Percentiles rank a stretch among this genome's conserved stretches.
Evolutionary conservation across 495 filamentous ascomycete species (phyloP).

Genomic region (Xylaria nigripes): DNA sequence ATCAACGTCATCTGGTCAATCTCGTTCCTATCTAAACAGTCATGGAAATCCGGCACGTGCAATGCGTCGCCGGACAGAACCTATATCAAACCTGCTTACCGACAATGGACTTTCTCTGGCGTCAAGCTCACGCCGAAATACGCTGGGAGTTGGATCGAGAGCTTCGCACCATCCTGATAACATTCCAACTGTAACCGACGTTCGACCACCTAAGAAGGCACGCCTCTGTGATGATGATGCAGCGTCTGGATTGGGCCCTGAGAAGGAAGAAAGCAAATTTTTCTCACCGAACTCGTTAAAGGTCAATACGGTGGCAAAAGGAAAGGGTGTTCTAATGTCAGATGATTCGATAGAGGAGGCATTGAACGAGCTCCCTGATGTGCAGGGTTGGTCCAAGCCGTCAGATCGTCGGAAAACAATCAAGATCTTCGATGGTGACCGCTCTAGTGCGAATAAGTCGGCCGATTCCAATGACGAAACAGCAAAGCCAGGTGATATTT

Average conservation of each 20-base stretch:
- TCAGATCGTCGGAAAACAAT: constrained; percentile 18
- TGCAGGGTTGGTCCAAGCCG: constrained; percentile 17
- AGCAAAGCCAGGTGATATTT: background rate
- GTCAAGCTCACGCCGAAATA: constrained; percentile 29
- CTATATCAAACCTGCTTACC: constrained; percentile 30
- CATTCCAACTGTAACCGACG: background rate
- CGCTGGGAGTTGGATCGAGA: constrained; percentile 13
- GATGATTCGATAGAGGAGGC: constrained; percentile 42
- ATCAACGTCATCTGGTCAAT: background rate
- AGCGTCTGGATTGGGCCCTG: constrained; percentile 9
- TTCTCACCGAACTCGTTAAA: constrained; percentile 25
- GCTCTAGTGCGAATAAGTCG: background rate
- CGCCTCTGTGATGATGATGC: constrained; percentile 36
- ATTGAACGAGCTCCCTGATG: constrained; percentile 34
- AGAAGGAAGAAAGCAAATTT: constrained; percentile 35
- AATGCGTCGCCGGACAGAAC: constrained; percentile 34
- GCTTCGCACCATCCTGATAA: constrained; percentile 15
- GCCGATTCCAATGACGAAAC: constrained; percentile 9
- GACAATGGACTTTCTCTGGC: constrained; percentile 10
- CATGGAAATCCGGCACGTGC: constrained; percentile 13
- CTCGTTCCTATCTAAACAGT: constrained; percentile 19
- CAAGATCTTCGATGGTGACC: constrained; percentile 21
- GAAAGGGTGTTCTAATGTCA: constrained; percentile 32
- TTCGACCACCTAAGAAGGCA: constrained; percentile 42
- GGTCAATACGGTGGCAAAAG: constrained; percentile 11